These are phyloP conservation scores for Tuber umbilicatum DNA, from an alignment of 495 filamentous ascomycete species.

Conservation along the genomic window DNA sequence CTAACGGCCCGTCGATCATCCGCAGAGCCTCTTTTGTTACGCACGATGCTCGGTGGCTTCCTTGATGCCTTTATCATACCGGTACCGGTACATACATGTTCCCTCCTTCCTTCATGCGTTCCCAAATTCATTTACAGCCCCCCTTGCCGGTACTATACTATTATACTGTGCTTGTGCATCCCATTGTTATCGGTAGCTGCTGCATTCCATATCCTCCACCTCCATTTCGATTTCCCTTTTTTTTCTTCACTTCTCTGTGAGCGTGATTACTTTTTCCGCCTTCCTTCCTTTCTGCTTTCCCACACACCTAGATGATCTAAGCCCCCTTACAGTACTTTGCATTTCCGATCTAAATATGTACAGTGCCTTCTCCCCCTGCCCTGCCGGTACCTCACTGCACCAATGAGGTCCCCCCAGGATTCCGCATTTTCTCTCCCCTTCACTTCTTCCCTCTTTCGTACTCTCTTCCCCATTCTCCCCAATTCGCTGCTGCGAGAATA, in stretches of 20 bases:
- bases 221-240: background rate
- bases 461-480: background rate
- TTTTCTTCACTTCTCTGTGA: background rate
- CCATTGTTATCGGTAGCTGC: background rate
- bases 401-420: background rate
- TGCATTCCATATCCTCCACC: background rate
- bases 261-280: background rate
- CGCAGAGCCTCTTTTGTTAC: background rate
- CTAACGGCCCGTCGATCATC: slow-evolving; percentile 1
- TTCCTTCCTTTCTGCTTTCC: background rate
- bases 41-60: background rate
- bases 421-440: background rate
- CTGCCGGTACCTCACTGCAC: background rate
- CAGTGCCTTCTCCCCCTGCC: background rate
- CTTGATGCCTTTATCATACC: background rate
- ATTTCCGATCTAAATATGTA: background rate
- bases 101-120: background rate
- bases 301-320: background rate
- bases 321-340: background rate
- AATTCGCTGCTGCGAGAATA: background rate
- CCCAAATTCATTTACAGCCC: background rate
- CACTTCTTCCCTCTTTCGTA: background rate
- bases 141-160: background rate
- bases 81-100: background rate
- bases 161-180: background rate